A percentile compares a stretch with the other conserved stretches of the same genome.
phyloP scores from a whole-genome alignment of 2,329 filamentous ascomycete species.

The Diaporthe vexans region DNA sequence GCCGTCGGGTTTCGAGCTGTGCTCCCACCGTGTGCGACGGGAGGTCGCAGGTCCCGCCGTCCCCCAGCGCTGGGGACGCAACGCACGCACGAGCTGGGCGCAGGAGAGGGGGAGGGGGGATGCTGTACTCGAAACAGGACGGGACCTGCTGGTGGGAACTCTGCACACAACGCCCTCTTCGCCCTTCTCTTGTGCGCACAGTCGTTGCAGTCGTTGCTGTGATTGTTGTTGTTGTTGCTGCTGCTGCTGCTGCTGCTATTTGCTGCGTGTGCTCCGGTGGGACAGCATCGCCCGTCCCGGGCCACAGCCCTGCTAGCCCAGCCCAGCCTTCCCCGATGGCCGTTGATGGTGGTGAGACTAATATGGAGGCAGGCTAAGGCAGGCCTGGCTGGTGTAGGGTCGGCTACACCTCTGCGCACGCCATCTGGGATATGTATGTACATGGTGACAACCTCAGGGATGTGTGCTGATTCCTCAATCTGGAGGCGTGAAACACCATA shows the following conservation, averaged over 20 bases:
- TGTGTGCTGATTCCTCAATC: neutral
- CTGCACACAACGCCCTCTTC: conserved; percentile 3
- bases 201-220: too few relatives aligned
- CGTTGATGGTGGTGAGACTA: neutral
- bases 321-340: neutral
- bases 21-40: conserved; percentile 30
- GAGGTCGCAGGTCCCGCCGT: conserved; percentile 25
- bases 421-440: neutral
- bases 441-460: too few relatives aligned
- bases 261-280: conserved; percentile 18
- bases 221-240: neutral
- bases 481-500: conserved; percentile 13
- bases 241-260: too few relatives aligned
- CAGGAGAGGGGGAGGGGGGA: neutral
- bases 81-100: conserved; percentile 27
- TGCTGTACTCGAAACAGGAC: conserved; percentile 40
- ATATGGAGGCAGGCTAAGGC: too few relatives aligned
- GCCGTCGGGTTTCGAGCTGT: conserved; percentile 39
- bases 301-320: neutral
- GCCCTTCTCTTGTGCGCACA: neutral
- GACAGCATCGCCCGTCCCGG: conserved; percentile 12
- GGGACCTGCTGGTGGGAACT: conserved; percentile 16
- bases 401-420: neutral
- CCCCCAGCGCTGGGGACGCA: conserved; percentile 9
- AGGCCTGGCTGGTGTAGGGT: conserved; percentile 1